Conservation (phyloP, 305 asterid genomes). For the Ajuga reptans region DNA sequence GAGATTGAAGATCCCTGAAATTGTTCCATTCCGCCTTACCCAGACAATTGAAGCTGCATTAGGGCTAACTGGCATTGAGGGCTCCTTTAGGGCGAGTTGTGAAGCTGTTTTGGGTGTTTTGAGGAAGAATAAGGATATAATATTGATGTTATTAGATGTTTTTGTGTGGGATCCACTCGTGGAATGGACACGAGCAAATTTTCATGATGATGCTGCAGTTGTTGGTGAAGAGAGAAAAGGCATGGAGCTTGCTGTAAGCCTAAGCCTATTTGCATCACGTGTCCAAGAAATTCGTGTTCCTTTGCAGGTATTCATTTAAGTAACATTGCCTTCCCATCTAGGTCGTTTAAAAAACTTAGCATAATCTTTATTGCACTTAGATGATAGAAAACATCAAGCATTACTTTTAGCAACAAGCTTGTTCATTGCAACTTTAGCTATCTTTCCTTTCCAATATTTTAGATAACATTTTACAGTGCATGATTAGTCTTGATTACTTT, state of each 20-base stretch:
- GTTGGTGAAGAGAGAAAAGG: slow-evolving; percentile 99
- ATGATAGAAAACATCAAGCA: too few species aligned
- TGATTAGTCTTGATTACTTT: slow-evolving; percentile 10
- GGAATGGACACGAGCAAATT: slow-evolving; percentile 98
- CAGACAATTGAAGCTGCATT: slow-evolving; percentile 95
- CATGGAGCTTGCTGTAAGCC: slow-evolving; percentile 99
- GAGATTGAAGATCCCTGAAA: slow-evolving; percentile 91
- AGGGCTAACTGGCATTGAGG: slow-evolving; percentile 94
- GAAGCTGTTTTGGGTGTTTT: slow-evolving; percentile 88
- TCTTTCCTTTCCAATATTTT: background rate
- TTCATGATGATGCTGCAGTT: slow-evolving; percentile 98
- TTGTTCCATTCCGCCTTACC: slow-evolving; percentile 98
- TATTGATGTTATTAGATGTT: slow-evolving; percentile 83
- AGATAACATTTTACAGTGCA: slow-evolving; percentile 12
- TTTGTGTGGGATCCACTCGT: slow-evolving; percentile 99
- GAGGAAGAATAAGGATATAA: slow-evolving; percentile 90
- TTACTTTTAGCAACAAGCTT: slow-evolving; percentile 4
- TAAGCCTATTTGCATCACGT: slow-evolving; percentile 95
- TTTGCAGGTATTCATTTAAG: slow-evolving; percentile 64
- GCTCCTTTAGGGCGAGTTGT: slow-evolving; percentile 87
- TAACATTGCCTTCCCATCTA: background rate
- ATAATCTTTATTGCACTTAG: background rate
- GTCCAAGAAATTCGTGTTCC: slow-evolving; percentile 98
- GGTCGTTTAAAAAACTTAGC: background rate
- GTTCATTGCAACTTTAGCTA: slow-evolving; percentile 8